phyloP scores from a whole-genome alignment of 2,329 filamentous ascomycete genomes.

The Claviceps monticola region DNA sequence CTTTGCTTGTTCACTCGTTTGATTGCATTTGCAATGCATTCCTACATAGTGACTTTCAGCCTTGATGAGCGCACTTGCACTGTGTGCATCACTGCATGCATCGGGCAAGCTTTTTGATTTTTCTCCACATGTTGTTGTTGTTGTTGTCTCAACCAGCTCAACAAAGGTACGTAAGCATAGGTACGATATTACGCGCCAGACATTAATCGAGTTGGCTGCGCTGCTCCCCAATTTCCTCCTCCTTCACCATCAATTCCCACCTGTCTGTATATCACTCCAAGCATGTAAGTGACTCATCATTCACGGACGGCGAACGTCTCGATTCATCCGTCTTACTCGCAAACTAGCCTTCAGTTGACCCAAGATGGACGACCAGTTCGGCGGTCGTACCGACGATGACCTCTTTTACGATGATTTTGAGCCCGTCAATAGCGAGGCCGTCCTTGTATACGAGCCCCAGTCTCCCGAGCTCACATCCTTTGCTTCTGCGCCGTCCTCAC shows the following conservation, averaged over 20 bases:
- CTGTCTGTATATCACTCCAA: no score
- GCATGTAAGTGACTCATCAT: no score
- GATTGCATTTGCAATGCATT: no score
- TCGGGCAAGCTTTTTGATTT: no score
- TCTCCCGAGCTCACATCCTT: constrained; percentile 6
- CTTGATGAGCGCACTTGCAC: no score
- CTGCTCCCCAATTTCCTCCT: background rate
- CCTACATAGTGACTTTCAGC: no score
- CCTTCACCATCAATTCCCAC: background rate
- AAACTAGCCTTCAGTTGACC: background rate
- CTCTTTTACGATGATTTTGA: constrained; percentile 50
- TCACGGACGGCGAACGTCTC: background rate
- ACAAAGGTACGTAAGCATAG: no score
- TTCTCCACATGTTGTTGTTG: no score
- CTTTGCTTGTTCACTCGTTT: no score
- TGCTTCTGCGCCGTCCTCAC: constrained; percentile 1
- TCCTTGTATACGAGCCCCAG: constrained; percentile 12
- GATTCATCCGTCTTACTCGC: background rate
- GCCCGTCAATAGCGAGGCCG: constrained; percentile 29
- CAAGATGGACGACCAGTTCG: constrained; percentile 46
- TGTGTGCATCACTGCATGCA: no score
- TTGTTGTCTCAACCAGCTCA: no score
- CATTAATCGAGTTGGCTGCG: background rate
- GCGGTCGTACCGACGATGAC: constrained; percentile 47
- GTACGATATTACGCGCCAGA: background rate